Evolutionary conservation across 768 basidiomycete genomes (phyloP).

Genomic region (Vishniacozyma victoriae): DNA sequence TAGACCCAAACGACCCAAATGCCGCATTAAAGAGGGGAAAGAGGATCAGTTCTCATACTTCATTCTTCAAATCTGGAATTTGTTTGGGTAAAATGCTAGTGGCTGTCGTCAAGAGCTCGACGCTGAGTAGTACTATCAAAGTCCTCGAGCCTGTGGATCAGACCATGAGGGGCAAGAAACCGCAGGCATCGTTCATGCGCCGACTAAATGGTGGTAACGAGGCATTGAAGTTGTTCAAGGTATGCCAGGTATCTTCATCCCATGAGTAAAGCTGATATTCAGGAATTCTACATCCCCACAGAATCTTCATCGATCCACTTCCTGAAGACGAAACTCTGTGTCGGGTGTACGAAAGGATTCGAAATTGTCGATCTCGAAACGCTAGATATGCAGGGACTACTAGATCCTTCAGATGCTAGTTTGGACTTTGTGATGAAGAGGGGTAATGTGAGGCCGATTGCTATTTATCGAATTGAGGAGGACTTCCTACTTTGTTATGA

Average conservation of each 20-base stretch:
- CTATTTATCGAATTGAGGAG: conserved; percentile 92
- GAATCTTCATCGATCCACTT: conserved; percentile 96
- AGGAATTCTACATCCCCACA: conserved; percentile 99
- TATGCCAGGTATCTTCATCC: conserved; percentile 37
- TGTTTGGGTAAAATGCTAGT: conserved; percentile 87
- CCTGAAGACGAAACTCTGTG: conserved; percentile 92
- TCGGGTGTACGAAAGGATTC: conserved; percentile 94
- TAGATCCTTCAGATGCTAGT: conserved; percentile 84
- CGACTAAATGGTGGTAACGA: conserved; percentile 91
- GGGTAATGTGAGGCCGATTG: conserved; percentile 84
- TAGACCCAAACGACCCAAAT: conserved; percentile 83
- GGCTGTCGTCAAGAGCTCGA: conserved; percentile 93
- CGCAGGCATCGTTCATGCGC: conserved; percentile 68
- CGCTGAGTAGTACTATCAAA: conserved; percentile 94
- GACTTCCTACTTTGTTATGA: conserved; percentile 98
- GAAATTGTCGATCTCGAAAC: conserved; percentile 98
- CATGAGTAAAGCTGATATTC: conserved; percentile 5
- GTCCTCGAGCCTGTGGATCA: conserved; percentile 93
- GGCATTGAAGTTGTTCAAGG: conserved; percentile 84
- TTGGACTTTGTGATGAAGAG: conserved; percentile 89
- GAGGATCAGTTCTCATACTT: conserved; percentile 88
- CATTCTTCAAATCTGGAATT: conserved; percentile 94
- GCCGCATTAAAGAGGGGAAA: conserved; percentile 89
- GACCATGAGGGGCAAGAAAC: conserved; percentile 53
- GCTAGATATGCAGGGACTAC: conserved; percentile 88